Base-by-base conservation (phyloP, 495 filamentous ascomycete species). In the Trichoderma reesei region DNA sequence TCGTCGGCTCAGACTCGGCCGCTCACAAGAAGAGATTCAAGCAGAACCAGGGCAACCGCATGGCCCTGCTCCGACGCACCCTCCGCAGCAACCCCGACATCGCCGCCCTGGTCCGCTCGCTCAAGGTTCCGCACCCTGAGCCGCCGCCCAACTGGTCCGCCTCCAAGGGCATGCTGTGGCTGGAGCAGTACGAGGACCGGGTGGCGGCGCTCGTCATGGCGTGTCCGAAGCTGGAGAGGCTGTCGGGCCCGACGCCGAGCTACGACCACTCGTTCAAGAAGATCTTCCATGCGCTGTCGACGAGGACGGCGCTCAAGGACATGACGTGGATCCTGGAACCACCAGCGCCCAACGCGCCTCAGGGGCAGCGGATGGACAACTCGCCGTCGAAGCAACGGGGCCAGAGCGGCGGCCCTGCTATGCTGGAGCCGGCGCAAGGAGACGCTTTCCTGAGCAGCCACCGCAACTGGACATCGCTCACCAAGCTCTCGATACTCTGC, bases 191-290 rank as follows among this genome's bases (percentile, higher is more conserved):
- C 66, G 81, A 88, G 38, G 85, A 92, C 67, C 65, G 89, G 41
- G 79, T 92, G 5, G 89, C 90, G 5, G 91, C 90, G 6, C 75
- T 97, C 36, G 84, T 96, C 37, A 92, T 92, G 87, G 77, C 84
- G 5, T 96, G 91, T 70, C 90, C 90, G 10, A 93, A 94, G 70
- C 75, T 97, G 44, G 90, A 96, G 70, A 79, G 82, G 48, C 74
- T 96, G 18, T 73, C 86, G 41, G 91, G 91, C 3, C 84, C 87
- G 66, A 85, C 88, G 69, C 82, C 87, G 8, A 77, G 83, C 8
- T 91, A 91, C 69, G 79, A 85, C 60, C 87, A 90, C 70, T 79
- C 85, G 51, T 91, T 88, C 67, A 86, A 89, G 69, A 86, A 89
- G 44, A 72, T 92, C 9, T 87, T 88, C 20, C 85, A 93, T 69